Base-by-base conservation (phyloP, 495 filamentous ascomycete genomes). In the Corynascus novoguineensis region DNA sequence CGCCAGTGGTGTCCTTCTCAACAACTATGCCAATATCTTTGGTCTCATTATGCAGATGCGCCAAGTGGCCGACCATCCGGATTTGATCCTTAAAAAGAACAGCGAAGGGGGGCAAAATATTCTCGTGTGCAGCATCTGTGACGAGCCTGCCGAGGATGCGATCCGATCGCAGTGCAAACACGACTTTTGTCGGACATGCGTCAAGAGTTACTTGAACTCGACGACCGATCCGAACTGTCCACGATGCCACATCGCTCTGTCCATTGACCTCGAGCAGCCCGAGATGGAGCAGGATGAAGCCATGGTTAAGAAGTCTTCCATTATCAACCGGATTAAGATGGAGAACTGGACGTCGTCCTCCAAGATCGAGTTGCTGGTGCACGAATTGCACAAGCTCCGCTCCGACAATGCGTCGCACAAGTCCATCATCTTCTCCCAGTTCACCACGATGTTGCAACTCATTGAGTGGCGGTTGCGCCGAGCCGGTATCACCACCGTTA, bases 251-350 rank as follows among this genome's bases (percentile, higher is more conserved):
- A 95, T 97, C 51, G 74, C 85, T 1, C 79, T 97, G 3, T 82
- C 83, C 6, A 93, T 97, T 60, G 93, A 98, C 69, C 81, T 96
- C 8, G 92, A 96, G 67, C 89, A 95, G 70, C 90, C 91, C 0
- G 90, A 92, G 47, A 88, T 96, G 38, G 92, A 93, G 69, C 89
- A 95, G 71, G 88, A 95, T 54, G 85, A 88, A 64, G 80, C 82
- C 17, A 66, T 80, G 25, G 82, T 96, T 28, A 96, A 96, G 80
- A 95, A 95, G 69, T 88, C 82, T 6, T 93, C 89, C 10, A 97
- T 98, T 70, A 95, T 96, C 76, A 96, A 96, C 69, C 87, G 93
- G 38, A 97, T 97, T 67, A 86, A 89, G 65, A 96, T 97, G 92
- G 88, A 92, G 60, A 84, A 95, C 61, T 98, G 93, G 93, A 95